A percentile compares a stretch with the other conserved stretches of the same genome.
phyloP scores from a whole-genome alignment of 192 early-diverging fungal genomes.

The Cladochytrium replicatum region DNA sequence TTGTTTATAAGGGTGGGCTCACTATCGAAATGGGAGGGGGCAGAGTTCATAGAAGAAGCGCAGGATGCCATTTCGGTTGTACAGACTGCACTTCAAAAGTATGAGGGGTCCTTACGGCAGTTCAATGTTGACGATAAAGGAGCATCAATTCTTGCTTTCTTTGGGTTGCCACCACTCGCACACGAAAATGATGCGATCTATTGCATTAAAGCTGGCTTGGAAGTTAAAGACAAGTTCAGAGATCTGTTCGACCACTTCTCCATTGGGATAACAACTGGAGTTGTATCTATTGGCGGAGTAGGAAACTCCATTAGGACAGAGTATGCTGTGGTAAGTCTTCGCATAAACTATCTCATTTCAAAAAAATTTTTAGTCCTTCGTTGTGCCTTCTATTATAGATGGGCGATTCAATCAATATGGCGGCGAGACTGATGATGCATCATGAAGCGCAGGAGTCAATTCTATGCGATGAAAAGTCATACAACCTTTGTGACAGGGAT shows the following conservation, averaged over 20 bases:
- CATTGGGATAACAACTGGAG: constrained; percentile 44
- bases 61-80: constrained; percentile 38
- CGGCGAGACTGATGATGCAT: constrained; percentile 39
- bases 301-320: constrained; percentile 38
- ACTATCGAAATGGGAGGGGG: constrained; percentile 17
- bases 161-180: constrained; percentile 41
- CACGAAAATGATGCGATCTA: constrained; percentile 42
- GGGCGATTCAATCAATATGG: constrained; percentile 52
- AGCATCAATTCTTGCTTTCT: constrained; percentile 37
- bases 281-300: constrained; percentile 42
- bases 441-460: constrained; percentile 18
- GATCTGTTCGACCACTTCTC: constrained; percentile 39
- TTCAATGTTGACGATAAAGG: constrained; percentile 50
- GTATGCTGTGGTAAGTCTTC: constrained; percentile 40
- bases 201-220: constrained; percentile 35
- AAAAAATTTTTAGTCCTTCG: no score
- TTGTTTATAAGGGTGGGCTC: constrained; percentile 41
- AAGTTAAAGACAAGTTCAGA: constrained; percentile 26
- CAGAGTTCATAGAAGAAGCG: constrained; percentile 18
- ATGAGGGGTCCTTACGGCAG: constrained; percentile 36
- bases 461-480: constrained; percentile 41
- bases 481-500: constrained; percentile 31
- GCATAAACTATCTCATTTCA: no score
- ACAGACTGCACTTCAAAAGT: constrained; percentile 26
- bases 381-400: constrained; percentile 25